These are phyloP conservation scores for Chlamydomonas schloesseri DNA, from an alignment of 139 green algal genomes.

Conservation along the genomic window DNA sequence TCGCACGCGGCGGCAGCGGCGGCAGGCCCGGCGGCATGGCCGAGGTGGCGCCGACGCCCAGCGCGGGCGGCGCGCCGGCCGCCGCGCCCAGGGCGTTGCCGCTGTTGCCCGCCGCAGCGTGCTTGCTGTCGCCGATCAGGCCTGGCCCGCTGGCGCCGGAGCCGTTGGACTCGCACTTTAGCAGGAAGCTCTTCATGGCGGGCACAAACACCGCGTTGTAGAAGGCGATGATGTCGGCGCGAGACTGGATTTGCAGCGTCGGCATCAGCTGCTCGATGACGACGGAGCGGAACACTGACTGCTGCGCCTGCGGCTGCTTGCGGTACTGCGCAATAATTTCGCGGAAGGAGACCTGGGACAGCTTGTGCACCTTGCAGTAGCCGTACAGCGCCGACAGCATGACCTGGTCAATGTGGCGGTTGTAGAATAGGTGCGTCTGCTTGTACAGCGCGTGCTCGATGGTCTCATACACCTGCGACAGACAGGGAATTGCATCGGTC, in stretches of 20 bases:
- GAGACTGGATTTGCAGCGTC: background rate
- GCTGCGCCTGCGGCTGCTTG: slow-evolving; percentile 77
- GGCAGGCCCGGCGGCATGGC: background rate
- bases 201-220: slow-evolving; percentile 91
- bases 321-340: slow-evolving; percentile 91
- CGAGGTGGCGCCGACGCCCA: background rate
- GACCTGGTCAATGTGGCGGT: slow-evolving; percentile 92
- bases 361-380: slow-evolving; percentile 87
- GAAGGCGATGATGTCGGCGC: slow-evolving; percentile 92
- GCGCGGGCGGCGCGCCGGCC: background rate
- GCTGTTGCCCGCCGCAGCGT: background rate
- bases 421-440: slow-evolving; percentile 89
- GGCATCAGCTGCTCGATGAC: slow-evolving; percentile 67
- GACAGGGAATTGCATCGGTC: too few relatives aligned
- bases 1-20: background rate
- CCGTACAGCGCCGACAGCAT: slow-evolving; percentile 91
- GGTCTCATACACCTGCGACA: slow-evolving; percentile 70
- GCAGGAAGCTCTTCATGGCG: slow-evolving; percentile 63
- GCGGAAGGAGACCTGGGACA: slow-evolving; percentile 78
- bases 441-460: slow-evolving; percentile 77
- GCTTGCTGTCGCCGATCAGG: background rate
- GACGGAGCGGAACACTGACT: slow-evolving; percentile 83
- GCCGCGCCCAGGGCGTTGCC: background rate
- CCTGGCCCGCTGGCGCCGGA: too few relatives aligned
- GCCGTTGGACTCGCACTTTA: slow-evolving; percentile 29